Base-by-base conservation (phyloP, 768 basidiomycete genomes). In the Mycena olivaceomarginata region DNA sequence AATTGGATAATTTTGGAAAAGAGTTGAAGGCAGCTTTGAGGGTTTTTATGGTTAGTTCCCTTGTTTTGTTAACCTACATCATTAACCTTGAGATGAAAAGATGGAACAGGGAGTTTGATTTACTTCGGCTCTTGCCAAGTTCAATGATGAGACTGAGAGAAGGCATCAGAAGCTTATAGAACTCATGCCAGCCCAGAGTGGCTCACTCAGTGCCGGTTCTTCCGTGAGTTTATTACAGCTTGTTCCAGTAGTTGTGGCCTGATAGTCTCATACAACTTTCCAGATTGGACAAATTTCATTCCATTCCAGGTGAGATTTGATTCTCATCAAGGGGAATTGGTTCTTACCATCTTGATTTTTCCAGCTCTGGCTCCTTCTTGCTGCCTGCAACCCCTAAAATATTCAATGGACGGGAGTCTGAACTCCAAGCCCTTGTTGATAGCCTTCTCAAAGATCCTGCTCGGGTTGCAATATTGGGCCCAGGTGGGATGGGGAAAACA, bases 111-210 rank as follows among this genome's bases (percentile, higher is more conserved):
- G 70, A 12, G 25, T 51, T 16, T 60, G 46, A 20, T 10, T 64
- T n/a, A 7, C 62, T 16, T 15, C 2, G 7, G 60, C 45, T 16
- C 4, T 71, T 31, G 60, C n/a, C 3, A 45, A 63, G 39, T 10
- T 71, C 0, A n/a, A 22, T 20, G 16, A 12, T 18, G 46, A 64
- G 11, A 53, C 62, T 3, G 70, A 71, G 48, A 40, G 5, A 11
- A 10, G 59, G 18, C 70, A 71, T 41, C 70, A 71, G 20, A 60
- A 71, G 45, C 70, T 71, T 15, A 39, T 71, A 7, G 70, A 71
- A 57, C 46, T 71, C 16, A 63, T 71, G 10, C 48, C 70, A 11
- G 9, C 70, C 12, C 70, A n/a, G 43, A 71, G 31, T 31, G 31
- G 31, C 31, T 31, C 51, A 46, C 48, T 25, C 13, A 45, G 39